Conservation (phyloP, 129 eudicot species). For the Cynara cardunculus region DNA sequence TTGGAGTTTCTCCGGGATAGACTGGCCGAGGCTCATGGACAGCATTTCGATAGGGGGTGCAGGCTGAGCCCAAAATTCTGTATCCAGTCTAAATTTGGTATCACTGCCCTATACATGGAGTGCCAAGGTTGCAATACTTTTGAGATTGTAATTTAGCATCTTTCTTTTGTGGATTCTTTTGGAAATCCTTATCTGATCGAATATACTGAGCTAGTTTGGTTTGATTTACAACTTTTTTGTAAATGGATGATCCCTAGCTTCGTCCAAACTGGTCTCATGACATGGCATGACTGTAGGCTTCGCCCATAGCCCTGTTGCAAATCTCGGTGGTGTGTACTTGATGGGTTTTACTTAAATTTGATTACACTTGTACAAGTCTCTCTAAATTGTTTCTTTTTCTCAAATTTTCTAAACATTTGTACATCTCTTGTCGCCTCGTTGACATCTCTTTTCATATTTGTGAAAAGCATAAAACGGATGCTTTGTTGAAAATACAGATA, state of each 20-base stretch:
- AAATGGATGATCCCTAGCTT: not conserved
- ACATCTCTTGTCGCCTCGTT: not conserved
- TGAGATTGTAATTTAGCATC: slow-evolving; percentile 65
- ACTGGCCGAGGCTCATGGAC: slow-evolving; percentile 78
- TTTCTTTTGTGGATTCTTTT: slow-evolving; percentile 1
- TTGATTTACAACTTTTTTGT: not conserved
- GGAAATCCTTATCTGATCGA: not conserved
- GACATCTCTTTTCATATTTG: not conserved
- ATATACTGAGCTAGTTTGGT: not conserved
- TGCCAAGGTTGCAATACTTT: slow-evolving; percentile 68
- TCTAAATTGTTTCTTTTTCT: not conserved
- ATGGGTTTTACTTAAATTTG: not conserved
- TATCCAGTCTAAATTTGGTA: slow-evolving; percentile 48
- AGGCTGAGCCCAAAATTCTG: slow-evolving; percentile 63
- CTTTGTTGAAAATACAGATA: not conserved
- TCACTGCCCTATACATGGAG: slow-evolving; percentile 69
- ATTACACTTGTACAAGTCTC: not conserved
- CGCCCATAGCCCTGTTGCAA: not conserved
- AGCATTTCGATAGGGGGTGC: slow-evolving; percentile 87
- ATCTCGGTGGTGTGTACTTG: not conserved
- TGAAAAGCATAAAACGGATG: not conserved
- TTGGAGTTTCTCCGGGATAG: slow-evolving; percentile 51
- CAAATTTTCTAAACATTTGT: not conserved
- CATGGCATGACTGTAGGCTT: not conserved
- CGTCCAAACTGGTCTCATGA: not conserved